Conservation (phyloP, 352 stramenopile species). For the Phytophthora sp. region DNA sequence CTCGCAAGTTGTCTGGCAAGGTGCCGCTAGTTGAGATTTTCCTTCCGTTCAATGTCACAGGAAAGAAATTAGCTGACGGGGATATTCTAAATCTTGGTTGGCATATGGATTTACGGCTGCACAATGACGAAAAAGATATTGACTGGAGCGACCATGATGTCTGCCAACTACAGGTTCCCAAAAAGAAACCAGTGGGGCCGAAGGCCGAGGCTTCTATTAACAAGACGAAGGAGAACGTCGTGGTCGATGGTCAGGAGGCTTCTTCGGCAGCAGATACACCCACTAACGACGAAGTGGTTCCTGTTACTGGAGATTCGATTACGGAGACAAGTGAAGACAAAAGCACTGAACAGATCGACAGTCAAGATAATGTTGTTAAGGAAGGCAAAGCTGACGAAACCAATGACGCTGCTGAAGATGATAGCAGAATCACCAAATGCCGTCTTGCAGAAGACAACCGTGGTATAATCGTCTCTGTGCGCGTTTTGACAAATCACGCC, state of each 20-base stretch:
- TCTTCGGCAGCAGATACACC: not conserved
- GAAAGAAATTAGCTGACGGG: constrained; percentile 59
- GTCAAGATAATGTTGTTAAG: constrained; percentile 1
- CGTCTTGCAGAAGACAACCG: constrained; percentile 36
- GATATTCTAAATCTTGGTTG: constrained; percentile 62
- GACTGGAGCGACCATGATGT: constrained; percentile 59
- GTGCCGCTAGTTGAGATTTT: constrained; percentile 57
- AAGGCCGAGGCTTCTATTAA: constrained; percentile 4
- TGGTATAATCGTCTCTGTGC: constrained; percentile 41
- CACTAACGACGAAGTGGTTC: constrained; percentile 5
- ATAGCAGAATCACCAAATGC: constrained; percentile 23
- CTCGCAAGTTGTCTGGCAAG: constrained; percentile 14
- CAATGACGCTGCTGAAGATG: constrained; percentile 6
- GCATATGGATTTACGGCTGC: constrained; percentile 54
- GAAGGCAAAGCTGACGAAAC: constrained; percentile 13
- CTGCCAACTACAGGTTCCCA: constrained; percentile 55
- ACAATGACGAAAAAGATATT: constrained; percentile 63
- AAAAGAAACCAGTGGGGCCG: constrained; percentile 29
- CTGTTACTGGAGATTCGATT: not conserved
- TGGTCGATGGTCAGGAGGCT: not conserved
- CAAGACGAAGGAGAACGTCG: constrained; percentile 13
- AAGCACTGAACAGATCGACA: constrained; percentile 10
- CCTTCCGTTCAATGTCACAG: constrained; percentile 74
- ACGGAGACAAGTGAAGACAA: constrained; percentile 9
- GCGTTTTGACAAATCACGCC: constrained; percentile 29